These are phyloP conservation scores for Colletotrichum plurivorum DNA, from an alignment of 2,329 filamentous ascomycete genomes.

Conservation along the genomic window DNA sequence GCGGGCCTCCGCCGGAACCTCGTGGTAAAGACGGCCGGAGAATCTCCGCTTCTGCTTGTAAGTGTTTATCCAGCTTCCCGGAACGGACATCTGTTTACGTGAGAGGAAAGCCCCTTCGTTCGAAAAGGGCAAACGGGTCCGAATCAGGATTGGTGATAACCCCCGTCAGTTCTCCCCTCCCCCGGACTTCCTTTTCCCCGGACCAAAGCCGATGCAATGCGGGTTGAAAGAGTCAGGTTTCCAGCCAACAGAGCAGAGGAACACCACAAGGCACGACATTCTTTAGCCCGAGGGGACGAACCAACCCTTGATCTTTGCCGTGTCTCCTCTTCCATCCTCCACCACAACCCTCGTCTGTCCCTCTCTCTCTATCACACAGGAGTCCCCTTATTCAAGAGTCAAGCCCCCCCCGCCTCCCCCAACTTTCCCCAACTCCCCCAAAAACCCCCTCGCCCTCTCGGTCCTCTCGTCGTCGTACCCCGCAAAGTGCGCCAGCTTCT, in stretches of 20 bases:
- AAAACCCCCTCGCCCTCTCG: constrained; percentile 26
- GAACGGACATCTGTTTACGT: too few species aligned
- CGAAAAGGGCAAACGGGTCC: neutral
- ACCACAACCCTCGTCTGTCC: neutral
- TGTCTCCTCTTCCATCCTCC: neutral
- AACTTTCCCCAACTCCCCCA: constrained; percentile 32
- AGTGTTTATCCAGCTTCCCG: too few species aligned
- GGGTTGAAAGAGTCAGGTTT: neutral
- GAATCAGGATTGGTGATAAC: constrained; percentile 11
- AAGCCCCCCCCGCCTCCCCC: constrained; percentile 3
- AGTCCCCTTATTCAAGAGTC: too few species aligned
- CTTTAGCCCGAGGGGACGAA: constrained; percentile 4
- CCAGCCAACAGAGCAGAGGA: neutral
- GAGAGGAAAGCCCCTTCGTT: neutral
- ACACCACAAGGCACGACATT: neutral
- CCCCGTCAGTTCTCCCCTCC: neutral
- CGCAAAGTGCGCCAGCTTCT: constrained; percentile 42
- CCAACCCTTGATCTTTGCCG: neutral
- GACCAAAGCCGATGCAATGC: neutral
- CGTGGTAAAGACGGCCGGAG: too few species aligned
- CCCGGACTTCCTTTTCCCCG: constrained; percentile 5
- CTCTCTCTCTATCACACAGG: neutral
- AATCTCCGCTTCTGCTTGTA: too few species aligned
- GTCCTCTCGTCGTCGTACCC: constrained; percentile 45
- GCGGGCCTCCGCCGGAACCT: too few species aligned